Evolutionary conservation across 2,329 filamentous ascomycete genomes (phyloP).

Genomic region (Exophiala sideris): DNA sequence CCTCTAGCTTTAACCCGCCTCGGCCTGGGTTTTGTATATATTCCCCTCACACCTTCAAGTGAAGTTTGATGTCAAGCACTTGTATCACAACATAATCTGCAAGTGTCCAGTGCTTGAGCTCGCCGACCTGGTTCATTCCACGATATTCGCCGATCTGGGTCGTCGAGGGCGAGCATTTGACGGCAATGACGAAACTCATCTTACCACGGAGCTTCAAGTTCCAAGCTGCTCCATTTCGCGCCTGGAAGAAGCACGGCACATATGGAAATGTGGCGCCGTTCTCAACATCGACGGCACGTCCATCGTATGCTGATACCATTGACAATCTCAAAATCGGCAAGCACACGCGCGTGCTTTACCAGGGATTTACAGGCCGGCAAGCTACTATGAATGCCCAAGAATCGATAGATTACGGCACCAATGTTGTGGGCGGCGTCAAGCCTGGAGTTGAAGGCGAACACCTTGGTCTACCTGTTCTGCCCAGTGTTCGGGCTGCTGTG

Average conservation of each 20-base stretch:
- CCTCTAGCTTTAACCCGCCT: not conserved
- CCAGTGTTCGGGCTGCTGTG: constrained; percentile 66
- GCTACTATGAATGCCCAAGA: constrained; percentile 74
- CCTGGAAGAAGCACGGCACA: constrained; percentile 16
- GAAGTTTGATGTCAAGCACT: not conserved
- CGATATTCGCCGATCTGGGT: not conserved
- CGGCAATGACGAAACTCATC: constrained; percentile 15
- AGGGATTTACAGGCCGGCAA: constrained; percentile 65
- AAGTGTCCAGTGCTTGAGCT: not conserved
- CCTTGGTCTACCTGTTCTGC: constrained; percentile 68
- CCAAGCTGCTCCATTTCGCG: constrained; percentile 5
- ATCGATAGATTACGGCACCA: constrained; percentile 73
- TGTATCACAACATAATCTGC: not conserved
- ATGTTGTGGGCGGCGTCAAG: constrained; percentile 74
- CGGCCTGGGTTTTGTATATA: constrained; percentile 9
- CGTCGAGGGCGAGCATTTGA: not conserved
- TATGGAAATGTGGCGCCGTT: constrained; percentile 24
- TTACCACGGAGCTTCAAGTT: constrained; percentile 19
- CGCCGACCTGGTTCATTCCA: not conserved
- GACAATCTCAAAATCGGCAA: constrained; percentile 64
- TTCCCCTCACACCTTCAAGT: constrained; percentile 5
- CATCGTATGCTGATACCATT: constrained; percentile 58
- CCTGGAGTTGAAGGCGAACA: constrained; percentile 69
- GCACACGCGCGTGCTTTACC: constrained; percentile 66
- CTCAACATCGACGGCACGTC: constrained; percentile 16